Percentiles rank a stretch among this genome's conserved stretches.
phyloP scores from a whole-genome alignment of 2,329 filamentous ascomycete genomes.

The Fusarium dlaminii region DNA sequence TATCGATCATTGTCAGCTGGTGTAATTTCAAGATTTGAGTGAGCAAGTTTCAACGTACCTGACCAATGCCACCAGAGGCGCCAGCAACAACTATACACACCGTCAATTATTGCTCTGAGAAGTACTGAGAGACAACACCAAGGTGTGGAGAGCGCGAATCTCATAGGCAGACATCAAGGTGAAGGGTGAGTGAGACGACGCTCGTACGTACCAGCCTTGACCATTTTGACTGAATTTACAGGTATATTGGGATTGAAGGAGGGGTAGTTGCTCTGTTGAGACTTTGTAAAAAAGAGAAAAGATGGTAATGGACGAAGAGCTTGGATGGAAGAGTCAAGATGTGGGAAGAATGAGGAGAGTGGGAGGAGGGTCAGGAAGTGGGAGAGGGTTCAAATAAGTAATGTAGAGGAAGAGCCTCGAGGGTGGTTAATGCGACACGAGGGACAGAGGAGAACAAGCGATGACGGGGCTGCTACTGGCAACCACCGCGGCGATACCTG shows the following conservation, averaged over 20 bases:
- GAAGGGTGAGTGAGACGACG: conserved; percentile 35
- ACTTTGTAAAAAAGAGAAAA: conserved; percentile 6
- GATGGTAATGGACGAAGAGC: conserved; percentile 6
- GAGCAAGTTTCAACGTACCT: conserved; percentile 66
- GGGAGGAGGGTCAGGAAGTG: conserved; percentile 23
- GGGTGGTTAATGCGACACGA: conserved; percentile 26
- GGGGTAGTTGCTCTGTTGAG: neutral
- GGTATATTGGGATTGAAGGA: conserved; percentile 13
- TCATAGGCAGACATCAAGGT: neutral
- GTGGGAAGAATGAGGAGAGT: conserved; percentile 8
- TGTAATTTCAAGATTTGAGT: conserved; percentile 7
- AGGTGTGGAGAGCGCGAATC: neutral
- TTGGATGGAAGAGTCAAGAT: conserved; percentile 13
- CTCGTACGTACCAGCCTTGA: conserved; percentile 66
- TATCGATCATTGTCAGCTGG: conserved; percentile 22
- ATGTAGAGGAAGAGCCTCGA: conserved; percentile 24
- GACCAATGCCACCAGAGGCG: conserved; percentile 97
- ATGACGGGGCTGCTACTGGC: conserved; percentile 14
- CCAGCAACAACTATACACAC: conserved; percentile 78
- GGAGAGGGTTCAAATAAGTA: conserved; percentile 38
- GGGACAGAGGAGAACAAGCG: conserved; percentile 7
- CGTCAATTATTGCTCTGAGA: conserved; percentile 5
- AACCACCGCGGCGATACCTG: conserved; percentile 27
- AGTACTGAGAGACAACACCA: neutral
- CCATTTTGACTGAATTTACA: conserved; percentile 56